A percentile compares a stretch with the other conserved stretches of the same genome.
phyloP scores from a whole-genome alignment of 495 filamentous ascomycete genomes.

The Lophiostoma macrostomum region DNA sequence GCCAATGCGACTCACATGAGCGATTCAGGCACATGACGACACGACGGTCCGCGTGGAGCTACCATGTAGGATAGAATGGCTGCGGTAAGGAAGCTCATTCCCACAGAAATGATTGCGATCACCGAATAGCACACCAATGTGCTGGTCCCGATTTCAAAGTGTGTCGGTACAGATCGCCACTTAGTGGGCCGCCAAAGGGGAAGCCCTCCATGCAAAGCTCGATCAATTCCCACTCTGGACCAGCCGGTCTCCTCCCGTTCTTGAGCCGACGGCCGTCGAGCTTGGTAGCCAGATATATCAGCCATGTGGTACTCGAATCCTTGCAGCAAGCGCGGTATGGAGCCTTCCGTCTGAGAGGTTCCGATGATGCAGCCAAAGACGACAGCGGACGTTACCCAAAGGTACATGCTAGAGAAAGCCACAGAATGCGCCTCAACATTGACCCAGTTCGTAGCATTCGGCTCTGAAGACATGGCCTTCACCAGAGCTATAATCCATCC shows the following conservation, averaged over 20 bases:
- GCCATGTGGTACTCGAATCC: slow-evolving; percentile 3
- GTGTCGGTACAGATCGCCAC: neutral
- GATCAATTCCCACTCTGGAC: neutral
- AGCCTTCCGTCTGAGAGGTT: slow-evolving; percentile 11
- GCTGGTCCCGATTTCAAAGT: neutral
- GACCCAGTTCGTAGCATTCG: slow-evolving; percentile 11
- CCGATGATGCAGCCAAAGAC: slow-evolving; percentile 3
- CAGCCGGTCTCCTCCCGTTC: slow-evolving; percentile 1
- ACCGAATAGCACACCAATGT: slow-evolving; percentile 1
- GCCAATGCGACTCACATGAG: slow-evolving; percentile 2
- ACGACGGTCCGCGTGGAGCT: neutral
- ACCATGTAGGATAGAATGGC: slow-evolving; percentile 8
- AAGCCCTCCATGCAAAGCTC: slow-evolving; percentile 8
- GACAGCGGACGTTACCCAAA: slow-evolving; percentile 14
- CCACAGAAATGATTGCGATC: neutral
- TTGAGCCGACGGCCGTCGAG: neutral
- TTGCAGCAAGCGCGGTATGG: slow-evolving; percentile 7
- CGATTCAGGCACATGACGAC: slow-evolving; percentile 9
- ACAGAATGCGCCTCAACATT: slow-evolving; percentile 12
- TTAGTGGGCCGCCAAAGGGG: slow-evolving; percentile 8
- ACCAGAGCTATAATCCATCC: slow-evolving; percentile 15
- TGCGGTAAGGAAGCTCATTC: slow-evolving; percentile 5
- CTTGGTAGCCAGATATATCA: neutral
- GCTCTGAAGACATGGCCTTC: slow-evolving; percentile 10
- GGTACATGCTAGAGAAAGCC: slow-evolving; percentile 9